Evolutionary conservation across 2,329 filamentous ascomycete genomes (phyloP).

Genomic region (Cytospora paraplurivora): DNA sequence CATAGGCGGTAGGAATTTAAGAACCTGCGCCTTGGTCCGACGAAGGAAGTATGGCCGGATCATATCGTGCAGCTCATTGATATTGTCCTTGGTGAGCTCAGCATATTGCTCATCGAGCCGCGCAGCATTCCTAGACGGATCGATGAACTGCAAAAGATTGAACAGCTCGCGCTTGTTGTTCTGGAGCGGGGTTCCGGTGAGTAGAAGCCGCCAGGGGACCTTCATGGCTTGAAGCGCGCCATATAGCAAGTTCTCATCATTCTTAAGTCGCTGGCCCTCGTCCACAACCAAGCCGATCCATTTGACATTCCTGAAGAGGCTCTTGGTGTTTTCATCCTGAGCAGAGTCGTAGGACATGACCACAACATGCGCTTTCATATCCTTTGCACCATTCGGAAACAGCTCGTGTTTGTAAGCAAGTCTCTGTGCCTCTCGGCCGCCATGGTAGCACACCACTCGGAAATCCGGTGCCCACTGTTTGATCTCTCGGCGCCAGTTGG

Average conservation of each 20-base stretch:
- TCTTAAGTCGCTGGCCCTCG: constrained; percentile 94
- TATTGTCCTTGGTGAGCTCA: constrained; percentile 79
- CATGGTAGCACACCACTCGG: constrained; percentile 91
- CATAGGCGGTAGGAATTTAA: constrained; percentile 91
- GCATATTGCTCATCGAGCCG: constrained; percentile 74
- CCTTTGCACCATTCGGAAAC: constrained; percentile 66
- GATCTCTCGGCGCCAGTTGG: constrained; percentile 97
- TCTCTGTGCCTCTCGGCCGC: constrained; percentile 71
- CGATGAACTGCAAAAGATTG: constrained; percentile 94
- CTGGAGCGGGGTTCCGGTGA: constrained; percentile 91
- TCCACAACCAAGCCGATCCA: constrained; percentile 93
- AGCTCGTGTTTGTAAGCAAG: constrained; percentile 83
- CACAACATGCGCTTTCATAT: constrained; percentile 85
- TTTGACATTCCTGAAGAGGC: constrained; percentile 68
- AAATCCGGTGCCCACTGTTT: constrained; percentile 88
- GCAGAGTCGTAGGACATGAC: constrained; percentile 95
- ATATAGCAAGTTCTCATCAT: constrained; percentile 84
- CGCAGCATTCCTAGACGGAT: constrained; percentile 69
- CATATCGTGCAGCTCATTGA: constrained; percentile 77
- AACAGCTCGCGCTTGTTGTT: constrained; percentile 96
- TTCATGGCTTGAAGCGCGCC: constrained; percentile 70
- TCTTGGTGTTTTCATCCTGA: constrained; percentile 67
- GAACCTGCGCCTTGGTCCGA: constrained; percentile 85
- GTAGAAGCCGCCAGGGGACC: constrained; percentile 79
- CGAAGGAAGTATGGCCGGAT: constrained; percentile 73